Percentiles rank a stretch among this genome's conserved stretches.
Conservation (phyloP, 1,284 basidiomycete genomes). For the Cutaneotrichosporon mucoides region DNA sequence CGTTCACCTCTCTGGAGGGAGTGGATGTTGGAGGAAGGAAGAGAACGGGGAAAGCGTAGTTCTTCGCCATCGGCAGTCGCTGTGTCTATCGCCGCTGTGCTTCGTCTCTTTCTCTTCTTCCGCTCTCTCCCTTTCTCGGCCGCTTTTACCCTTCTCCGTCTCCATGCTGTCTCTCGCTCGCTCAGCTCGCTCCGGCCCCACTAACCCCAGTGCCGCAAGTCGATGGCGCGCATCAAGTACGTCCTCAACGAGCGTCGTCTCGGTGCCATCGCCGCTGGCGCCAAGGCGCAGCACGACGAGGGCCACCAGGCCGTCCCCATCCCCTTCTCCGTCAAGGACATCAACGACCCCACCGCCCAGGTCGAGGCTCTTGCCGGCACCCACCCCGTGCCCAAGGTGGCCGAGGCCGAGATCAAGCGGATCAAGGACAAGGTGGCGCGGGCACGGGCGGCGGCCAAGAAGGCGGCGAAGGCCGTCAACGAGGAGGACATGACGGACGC, state of each 20-base stretch:
- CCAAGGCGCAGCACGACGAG: neutral
- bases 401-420: neutral
- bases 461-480: constrained; percentile 16
- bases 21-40: too few species aligned
- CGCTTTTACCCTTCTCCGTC: neutral
- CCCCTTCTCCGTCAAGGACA: constrained; percentile 7
- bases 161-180: neutral
- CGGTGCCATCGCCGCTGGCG: constrained; percentile 62
- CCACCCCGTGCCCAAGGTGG: constrained; percentile 5
- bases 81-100: too few species aligned
- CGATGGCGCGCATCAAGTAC: constrained; percentile 95
- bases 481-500: constrained; percentile 34
- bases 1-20: too few species aligned
- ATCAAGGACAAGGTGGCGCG: neutral
- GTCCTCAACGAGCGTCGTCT: constrained; percentile 87
- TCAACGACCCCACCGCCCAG: constrained; percentile 10
- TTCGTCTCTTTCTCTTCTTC: neutral
- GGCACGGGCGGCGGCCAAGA: constrained; percentile 8
- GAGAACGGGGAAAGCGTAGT: too few species aligned
- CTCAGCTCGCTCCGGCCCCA: neutral
- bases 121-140: neutral
- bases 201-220: constrained; percentile 70
- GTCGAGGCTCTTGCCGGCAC: constrained; percentile 11
- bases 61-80: too few species aligned
- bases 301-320: neutral